Base-by-base conservation (phyloP, 441 rosid species). In the Viola pubescens region DNA sequence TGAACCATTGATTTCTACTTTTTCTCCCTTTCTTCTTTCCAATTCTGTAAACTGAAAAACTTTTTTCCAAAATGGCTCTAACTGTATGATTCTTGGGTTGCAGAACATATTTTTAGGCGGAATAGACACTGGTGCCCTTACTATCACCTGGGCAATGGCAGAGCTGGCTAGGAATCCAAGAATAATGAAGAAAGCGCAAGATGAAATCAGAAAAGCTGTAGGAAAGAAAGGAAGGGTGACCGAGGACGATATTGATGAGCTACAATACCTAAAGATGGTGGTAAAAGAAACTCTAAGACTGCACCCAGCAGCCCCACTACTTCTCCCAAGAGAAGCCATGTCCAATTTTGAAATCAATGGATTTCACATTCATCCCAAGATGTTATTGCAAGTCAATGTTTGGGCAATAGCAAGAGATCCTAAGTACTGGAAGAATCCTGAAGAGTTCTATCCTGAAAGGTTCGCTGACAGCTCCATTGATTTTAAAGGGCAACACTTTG, bases 401-500 rank as follows among this genome's bases (percentile, higher is more conserved):
- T 76, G 76, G 81, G 83, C 73, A 52, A 72, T 76, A 3, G 75
- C 74, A 2, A 66, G 79, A 9, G 74, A 79, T 48, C 75, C 79
- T 0, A 44, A 45, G 51, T 58, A 54, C 58, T 70, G 80, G 80
- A 63, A 70, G 52, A 64, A 77, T n/a, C 76, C 84, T 12, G 69
- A 72, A 58, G 73, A 65, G 49, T 77, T 80, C 58, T 1, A 56
- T 0, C 81, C 78, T 0, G 81, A 79, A 61, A 79, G 84, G 66
- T 82, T 79, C 52, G 59, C 52, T 41, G 73, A 68, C 4, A 56
- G 46, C 48, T 13, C 59, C 3, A 6, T 58, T 16, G 74, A 68
- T 41, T 61, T 42, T 14, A 71, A 14, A 42, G 74, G 76, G 7
- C 74, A 69, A 10, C 4, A 63, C 40, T 73, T 57, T 14, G 65